Conservation (phyloP, 345 rosid genomes). For the Physaria fendleri region DNA sequence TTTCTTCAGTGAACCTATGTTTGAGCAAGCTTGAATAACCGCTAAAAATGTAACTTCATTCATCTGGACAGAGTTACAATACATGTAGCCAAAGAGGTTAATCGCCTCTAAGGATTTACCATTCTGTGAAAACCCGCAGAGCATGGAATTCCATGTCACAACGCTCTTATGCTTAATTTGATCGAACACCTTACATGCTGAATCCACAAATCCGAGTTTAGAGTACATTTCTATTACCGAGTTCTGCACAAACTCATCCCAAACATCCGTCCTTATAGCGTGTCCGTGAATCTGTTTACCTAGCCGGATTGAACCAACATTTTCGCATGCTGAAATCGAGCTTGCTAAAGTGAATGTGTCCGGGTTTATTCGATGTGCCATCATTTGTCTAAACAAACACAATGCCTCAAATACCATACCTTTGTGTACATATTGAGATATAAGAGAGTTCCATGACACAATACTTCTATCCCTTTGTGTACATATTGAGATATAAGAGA, state of each 20-base stretch:
- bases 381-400: slow-evolving; percentile 47
- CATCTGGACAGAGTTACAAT: slow-evolving; percentile 33
- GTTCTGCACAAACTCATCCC: slow-evolving; percentile 52
- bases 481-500: slow-evolving; percentile 54
- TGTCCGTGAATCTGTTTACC: slow-evolving; percentile 73
- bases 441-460: slow-evolving; percentile 65
- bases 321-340: slow-evolving; percentile 62
- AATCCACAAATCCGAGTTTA: slow-evolving; percentile 45
- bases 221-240: slow-evolving; percentile 57
- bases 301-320: slow-evolving; percentile 34
- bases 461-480: slow-evolving; percentile 47
- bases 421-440: slow-evolving; percentile 46
- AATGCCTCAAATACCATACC: slow-evolving; percentile 50
- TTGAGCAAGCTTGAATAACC: slow-evolving; percentile 64
- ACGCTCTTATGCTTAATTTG: slow-evolving; percentile 35
- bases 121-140: slow-evolving; percentile 52
- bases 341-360: slow-evolving; percentile 69
- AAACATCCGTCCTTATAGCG: slow-evolving; percentile 31
- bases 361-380: slow-evolving; percentile 34
- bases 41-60: slow-evolving; percentile 53
- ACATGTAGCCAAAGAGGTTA: slow-evolving; percentile 58
- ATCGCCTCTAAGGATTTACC: slow-evolving; percentile 53
- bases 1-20: slow-evolving; percentile 46
- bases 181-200: slow-evolving; percentile 39
- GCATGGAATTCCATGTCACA: slow-evolving; percentile 61